phyloP scores from a whole-genome alignment of 768 basidiomycete genomes.

The Russula virescens region DNA sequence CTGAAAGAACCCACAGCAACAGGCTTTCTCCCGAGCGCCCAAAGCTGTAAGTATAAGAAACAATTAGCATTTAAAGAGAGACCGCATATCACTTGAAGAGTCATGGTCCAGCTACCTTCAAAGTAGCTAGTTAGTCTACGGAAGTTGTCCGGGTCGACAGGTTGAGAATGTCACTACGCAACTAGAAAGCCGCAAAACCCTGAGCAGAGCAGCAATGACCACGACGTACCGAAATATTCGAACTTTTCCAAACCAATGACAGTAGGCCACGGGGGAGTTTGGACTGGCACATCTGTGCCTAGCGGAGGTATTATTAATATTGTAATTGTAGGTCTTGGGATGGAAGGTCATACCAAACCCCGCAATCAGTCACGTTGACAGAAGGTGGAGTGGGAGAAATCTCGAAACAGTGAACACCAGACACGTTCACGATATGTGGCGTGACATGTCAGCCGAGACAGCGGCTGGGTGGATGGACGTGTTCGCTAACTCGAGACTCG shows the following conservation, averaged over 20 bases:
- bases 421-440: not conserved
- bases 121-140: not conserved
- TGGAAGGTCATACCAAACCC: not conserved
- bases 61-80: no score
- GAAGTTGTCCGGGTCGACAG: not conserved
- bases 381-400: not conserved
- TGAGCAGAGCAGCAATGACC: not conserved
- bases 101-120: not conserved
- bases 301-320: slow-evolving; percentile 4
- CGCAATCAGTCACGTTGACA: not conserved
- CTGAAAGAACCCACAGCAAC: no score
- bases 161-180: not conserved
- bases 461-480: no score
- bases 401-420: not conserved
- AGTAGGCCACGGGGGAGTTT: not conserved
- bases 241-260: not conserved
- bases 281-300: not conserved
- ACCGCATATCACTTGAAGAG: not conserved
- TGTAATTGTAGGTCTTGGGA: not conserved
- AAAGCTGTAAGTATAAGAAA: not conserved
- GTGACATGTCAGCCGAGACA: not conserved
- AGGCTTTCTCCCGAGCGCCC: no score
- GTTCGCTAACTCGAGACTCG: not conserved
- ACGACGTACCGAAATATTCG: not conserved
- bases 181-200: not conserved